A percentile compares a stretch with the other conserved stretches of the same genome.
Conservation (phyloP, 208 protist species). For the Leishmania braziliensis region DNA sequence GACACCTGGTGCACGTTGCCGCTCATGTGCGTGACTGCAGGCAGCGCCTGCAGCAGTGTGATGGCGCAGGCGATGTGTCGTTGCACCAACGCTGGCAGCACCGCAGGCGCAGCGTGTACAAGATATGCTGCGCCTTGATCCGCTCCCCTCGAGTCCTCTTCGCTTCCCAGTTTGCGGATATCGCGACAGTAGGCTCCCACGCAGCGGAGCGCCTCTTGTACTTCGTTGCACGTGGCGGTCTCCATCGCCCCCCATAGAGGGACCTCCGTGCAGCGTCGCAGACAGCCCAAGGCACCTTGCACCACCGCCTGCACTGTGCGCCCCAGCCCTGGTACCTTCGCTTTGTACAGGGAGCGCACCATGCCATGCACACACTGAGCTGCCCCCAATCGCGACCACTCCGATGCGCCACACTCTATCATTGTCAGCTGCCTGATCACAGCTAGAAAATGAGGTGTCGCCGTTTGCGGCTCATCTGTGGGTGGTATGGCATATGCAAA, state of each 20-base stretch:
- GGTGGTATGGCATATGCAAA: constrained; percentile 18
- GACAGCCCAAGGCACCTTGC: constrained; percentile 4
- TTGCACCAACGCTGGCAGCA: constrained; percentile 8
- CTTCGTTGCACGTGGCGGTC: constrained; percentile 9
- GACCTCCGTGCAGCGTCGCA: constrained; percentile 4
- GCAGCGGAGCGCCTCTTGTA: constrained; percentile 8
- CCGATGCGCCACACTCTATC: constrained; percentile 5
- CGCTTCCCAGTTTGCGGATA: background rate
- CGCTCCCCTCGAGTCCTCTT: background rate
- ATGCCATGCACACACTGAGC: constrained; percentile 4
- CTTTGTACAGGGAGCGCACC: background rate
- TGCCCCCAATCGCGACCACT: constrained; percentile 12
- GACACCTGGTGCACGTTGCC: background rate
- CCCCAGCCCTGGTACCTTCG: background rate
- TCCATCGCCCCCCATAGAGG: constrained; percentile 9
- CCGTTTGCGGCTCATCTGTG: background rate
- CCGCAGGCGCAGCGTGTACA: background rate
- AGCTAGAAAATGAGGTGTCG: background rate
- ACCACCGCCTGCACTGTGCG: background rate
- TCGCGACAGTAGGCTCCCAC: background rate
- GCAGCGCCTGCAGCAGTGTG: constrained; percentile 1
- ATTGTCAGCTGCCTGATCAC: background rate
- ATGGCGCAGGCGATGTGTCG: constrained; percentile 8
- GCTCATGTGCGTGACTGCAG: background rate
- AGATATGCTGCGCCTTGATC: background rate